These are phyloP conservation scores for Hibiscus tridactylites DNA, from an alignment of 345 rosid species.

Conservation along the genomic window DNA sequence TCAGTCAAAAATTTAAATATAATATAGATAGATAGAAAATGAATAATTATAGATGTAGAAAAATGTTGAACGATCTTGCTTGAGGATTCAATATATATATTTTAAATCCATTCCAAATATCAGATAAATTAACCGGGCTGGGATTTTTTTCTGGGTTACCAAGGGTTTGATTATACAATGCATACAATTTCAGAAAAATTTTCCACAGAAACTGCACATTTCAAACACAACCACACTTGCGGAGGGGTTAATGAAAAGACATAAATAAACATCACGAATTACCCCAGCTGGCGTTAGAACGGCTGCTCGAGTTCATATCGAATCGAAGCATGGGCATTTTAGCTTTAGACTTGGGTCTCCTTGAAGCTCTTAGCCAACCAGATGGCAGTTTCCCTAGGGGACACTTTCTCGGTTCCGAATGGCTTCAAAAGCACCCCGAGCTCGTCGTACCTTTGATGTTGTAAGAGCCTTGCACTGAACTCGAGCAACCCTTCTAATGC, in stretches of 20 bases:
- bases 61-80: no score
- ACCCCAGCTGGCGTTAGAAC: neutral
- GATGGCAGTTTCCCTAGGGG: constrained; percentile 93
- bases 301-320: neutral
- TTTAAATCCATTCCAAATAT: neutral
- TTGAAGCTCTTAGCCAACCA: constrained; percentile 97
- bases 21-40: no score
- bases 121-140: neutral
- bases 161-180: neutral
- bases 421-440: constrained; percentile 86
- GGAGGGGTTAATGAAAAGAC: constrained; percentile 2
- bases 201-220: neutral
- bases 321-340: neutral
- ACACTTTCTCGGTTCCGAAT: constrained; percentile 86
- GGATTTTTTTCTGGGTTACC: neutral
- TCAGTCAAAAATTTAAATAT: no score
- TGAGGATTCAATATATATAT: neutral
- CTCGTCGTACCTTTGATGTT: constrained; percentile 71
- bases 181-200: neutral
- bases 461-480: constrained; percentile 78
- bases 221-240: neutral
- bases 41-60: no score
- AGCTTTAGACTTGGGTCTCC: constrained; percentile 46
- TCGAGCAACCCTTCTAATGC: constrained; percentile 92
- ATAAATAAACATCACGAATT: constrained; percentile 3